Base-by-base conservation (phyloP, 352 stramenopile genomes). In the Phytophthora syringae region DNA sequence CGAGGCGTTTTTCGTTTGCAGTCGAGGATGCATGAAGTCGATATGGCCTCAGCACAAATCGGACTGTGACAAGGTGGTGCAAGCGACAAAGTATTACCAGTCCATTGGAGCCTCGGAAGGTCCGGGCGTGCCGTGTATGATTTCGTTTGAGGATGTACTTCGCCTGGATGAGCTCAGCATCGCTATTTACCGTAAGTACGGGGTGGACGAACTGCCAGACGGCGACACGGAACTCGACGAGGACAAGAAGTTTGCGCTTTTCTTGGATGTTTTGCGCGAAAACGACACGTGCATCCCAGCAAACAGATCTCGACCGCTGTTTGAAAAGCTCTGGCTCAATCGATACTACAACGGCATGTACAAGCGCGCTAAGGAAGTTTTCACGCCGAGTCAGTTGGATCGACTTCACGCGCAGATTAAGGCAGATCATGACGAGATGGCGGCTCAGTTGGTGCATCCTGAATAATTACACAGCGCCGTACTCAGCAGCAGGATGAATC, bases 261-360 rank as follows among this genome's bases (percentile, higher is more conserved):
- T 64, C 52, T 16, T 67, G 34, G 54, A 60, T 13, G 48, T 69
- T 47, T 36, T 78, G 44, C 40, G 61, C 1, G 42, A 55, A 12
- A 44, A 64, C 22, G 67, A 80, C 44, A 54, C 64, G 12, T 67
- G 50, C 5, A 51, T 34, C 18, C 21, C 32, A 2, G 18, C 2
- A 42, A 67, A 77, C 55, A 49, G 57, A 13, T 11, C 34, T 16
- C 49, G 49, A 7, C 34, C 67, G 44, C 53, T 80, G 12, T 21
- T 45, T 5, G 42, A 67, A 11, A 76, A 72, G 55, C 52, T 80
- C 24, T 24, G 74, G 18, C 37, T 77, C 15, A 77, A 80, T 51
- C 59, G 60, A 16, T 47, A 51, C 28, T 77, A 70, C 53, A 80
- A 77, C 48, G 47, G 52, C 25, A 27, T 60, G 44, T 70, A 72